Evolutionary conservation across 2,329 filamentous ascomycete species (phyloP), one percentile per base, ranked within the genome.

Genomic region (Colletotrichum gloeosporioides): DNA sequence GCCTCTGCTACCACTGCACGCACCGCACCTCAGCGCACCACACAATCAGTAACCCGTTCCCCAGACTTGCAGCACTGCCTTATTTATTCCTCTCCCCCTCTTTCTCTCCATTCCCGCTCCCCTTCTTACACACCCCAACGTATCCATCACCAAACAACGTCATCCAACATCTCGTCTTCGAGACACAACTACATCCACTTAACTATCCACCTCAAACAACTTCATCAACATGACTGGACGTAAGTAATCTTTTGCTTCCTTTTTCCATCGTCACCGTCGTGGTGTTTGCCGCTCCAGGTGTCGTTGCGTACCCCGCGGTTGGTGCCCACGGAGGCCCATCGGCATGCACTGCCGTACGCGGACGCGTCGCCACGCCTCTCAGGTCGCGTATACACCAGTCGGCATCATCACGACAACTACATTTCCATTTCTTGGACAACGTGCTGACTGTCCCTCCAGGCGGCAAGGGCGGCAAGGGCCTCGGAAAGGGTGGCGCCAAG

Each of bases 401-500:
- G 9, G 4, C 39, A 8, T 8, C n/a, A 29, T 53, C 18, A 8
- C 31, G n/a, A 29, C n/a, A 65, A n/a, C 29, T 53, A 68, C 18
- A 69, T 62, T 15, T 1, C 6, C 8, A 8, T 59, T 39, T 32
- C 5, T 15, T 10, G 18, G 6, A 53, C 49, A 31, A 27, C 9
- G n/a, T 71, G 57, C 77, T 78, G 29, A 78, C 77, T 8, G 6
- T 57, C 69, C 9, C 18, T 76, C 57, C 82, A 97, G 95, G 95
- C 87, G 95, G 95, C 87, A 98, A 98, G 90, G 96, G 96, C 88
- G 96, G 96, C 87, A 98, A 98, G 93, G 96, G 96, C 87, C 95
- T 98, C 89, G 96, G 96, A 88, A 98, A 98, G 93, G 96, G 96
- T 81, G 96, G 96, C 88, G 96, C 96, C 89, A 99, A 98, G 95